Base-by-base conservation (phyloP, 2,329 filamentous ascomycete genomes). In the Hypoxylon sp. region DNA sequence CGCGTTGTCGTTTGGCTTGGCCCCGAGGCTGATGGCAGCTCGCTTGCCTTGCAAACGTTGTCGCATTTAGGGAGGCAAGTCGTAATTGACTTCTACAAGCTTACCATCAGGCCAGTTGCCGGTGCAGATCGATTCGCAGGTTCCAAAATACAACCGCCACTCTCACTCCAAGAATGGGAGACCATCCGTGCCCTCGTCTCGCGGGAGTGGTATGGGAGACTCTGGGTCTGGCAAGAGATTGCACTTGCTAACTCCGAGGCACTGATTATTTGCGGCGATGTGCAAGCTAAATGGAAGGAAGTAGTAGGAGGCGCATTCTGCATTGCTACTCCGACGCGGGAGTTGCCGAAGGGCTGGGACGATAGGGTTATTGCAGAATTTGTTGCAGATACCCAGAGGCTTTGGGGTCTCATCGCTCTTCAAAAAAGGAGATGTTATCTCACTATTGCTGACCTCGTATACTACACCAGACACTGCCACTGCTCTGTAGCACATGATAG, bases 221-320 rank as follows among this genome's bases (percentile, higher is more conserved):
- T 55, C 9, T 55, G 52, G 52, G 52, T 55, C 37, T 45, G 52
- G 27, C 39, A 55, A 23, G 52, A 55, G 27, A 55, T 55, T 32
- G 39, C 39, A 2, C 39, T 55, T 25, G 52, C 52, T 5, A 39
- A 19, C n/a, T 21, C 21, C 7, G 7, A 23, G 2, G 52, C 52
- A 4, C 12, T 29, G n/a, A 12, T 55, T 25, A 11, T 45, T 11
- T 55, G 52, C 25, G 39, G 52, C 7, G 30, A 46, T 34, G 39
- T 37, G 6, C 37, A 39, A 8, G 37, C n/a, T 16, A 16, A 16
- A 16, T 39, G 37, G 37, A 6, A 19, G n/a, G 37, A 39, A 4
- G 37, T 39, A 16, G 37, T n/a, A 16, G 1, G 2, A 16, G 37
- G 37, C n/a, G 32, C 32, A 37, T 14, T 37, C 12, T 37, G 14